Evolutionary conservation across 139 green algal genomes (phyloP).

Genomic region (Desmodesmus armatus): DNA sequence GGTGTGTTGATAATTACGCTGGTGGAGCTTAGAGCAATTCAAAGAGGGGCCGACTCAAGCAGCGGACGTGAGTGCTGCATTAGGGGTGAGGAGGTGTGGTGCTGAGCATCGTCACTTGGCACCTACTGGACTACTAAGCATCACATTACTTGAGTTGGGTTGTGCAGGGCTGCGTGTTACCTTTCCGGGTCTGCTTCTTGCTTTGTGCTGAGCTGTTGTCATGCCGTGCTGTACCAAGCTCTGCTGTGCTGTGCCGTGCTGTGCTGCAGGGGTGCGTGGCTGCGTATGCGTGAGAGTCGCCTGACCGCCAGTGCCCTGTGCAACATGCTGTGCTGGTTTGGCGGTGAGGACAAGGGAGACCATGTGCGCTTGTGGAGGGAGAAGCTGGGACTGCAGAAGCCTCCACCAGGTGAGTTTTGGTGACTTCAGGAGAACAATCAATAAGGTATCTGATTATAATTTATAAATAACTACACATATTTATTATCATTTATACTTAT

Average conservation of each 20-base stretch:
- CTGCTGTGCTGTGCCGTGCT: constrained; percentile 7
- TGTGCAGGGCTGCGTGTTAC: too few relatives aligned
- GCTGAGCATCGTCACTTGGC: background rate
- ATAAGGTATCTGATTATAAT: background rate
- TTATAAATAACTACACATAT: background rate
- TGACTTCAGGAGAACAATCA: background rate
- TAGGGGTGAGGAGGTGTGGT: background rate
- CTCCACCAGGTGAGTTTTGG: background rate
- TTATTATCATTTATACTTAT: background rate
- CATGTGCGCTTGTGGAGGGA: constrained; percentile 2
- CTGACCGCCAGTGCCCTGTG: constrained; percentile 21
- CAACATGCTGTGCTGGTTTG: constrained; percentile 23
- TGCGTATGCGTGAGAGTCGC: background rate
- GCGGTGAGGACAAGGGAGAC: background rate
- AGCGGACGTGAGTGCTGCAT: too few relatives aligned
- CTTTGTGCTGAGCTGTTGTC: background rate
- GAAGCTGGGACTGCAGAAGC: background rate
- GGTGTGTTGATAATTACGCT: too few relatives aligned
- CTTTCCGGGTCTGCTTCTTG: too few relatives aligned
- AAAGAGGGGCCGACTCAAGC: too few relatives aligned
- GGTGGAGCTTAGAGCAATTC: too few relatives aligned
- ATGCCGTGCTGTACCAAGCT: background rate
- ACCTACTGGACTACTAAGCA: background rate
- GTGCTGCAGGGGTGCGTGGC: constrained; percentile 9
- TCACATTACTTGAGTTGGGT: background rate